Base-by-base conservation (phyloP, 2,329 filamentous ascomycete genomes). In the Ceratocystis albifundus region DNA sequence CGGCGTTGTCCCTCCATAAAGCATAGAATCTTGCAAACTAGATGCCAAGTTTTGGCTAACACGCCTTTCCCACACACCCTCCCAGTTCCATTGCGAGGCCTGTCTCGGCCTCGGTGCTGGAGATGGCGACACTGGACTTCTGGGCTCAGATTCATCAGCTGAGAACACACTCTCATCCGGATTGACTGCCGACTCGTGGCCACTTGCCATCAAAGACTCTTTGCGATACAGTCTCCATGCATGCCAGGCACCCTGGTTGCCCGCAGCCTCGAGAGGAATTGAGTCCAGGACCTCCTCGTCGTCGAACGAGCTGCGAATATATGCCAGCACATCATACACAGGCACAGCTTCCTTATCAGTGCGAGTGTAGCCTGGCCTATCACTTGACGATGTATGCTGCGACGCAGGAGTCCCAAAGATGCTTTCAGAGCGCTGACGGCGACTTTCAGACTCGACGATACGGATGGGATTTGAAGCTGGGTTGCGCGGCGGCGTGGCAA, bases 11-110 rank as follows among this genome's bases (percentile, higher is more conserved):
- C 80, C 81, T 4, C 90, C 90, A 76, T 86, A 97, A 28, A 97
- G 76, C 3, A 90, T 86, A 1, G 85, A 79, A 70, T 97, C 93
- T 0, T 89, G 89, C 62, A 90, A 77, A 72, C 90, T 96, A 8
- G 83, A 81, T 63, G 87, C 83, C 55, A 96, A 84, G 20, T 88
- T 88, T 74, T 88, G 89, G 75, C 84, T 87, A 0, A 96, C 92
- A 65, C 93, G 83, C 70, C 92, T 88, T 73, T 95, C 89, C 93
- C 93, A 99, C 0, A 97, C 93, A 0, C 93, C 92, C 72, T 96
- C 90, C 93, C 93, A 97, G 73, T 96, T 96, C 93, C 93, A 97
- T 71, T 96, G 88, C 5, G 88, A 89, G 0, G 90, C 90, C 62
- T 82, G 80, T 68, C 86, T 77, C 28, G n/a, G 5, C 7, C 15